Conservation (phyloP, 1,284 basidiomycete genomes). For the Hemileia vastatrix region DNA sequence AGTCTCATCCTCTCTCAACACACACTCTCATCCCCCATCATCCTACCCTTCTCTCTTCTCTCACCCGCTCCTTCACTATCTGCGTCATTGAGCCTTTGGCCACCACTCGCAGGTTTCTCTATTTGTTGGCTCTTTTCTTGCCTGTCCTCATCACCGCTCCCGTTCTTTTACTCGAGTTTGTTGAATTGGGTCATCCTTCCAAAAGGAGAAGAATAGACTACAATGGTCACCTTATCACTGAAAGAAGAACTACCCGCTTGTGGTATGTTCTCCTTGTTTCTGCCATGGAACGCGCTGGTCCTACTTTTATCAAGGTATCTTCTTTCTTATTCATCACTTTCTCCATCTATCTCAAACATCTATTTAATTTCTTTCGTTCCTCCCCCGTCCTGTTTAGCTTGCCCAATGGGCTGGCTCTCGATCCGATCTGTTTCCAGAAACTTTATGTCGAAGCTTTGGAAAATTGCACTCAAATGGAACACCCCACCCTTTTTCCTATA, state of each 20-base stretch:
- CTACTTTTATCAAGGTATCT: slow-evolving; percentile 88
- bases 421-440: slow-evolving; percentile 83
- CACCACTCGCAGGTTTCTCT: slow-evolving; percentile 71
- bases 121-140: slow-evolving; percentile 71
- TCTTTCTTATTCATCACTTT: not conserved
- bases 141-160: slow-evolving; percentile 78
- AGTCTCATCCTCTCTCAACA: no score
- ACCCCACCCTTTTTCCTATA: slow-evolving; percentile 72
- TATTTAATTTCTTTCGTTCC: no score
- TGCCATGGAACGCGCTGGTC: slow-evolving; percentile 89
- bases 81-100: slow-evolving; percentile 75
- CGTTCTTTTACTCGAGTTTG: slow-evolving; percentile 63
- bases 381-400: no score
- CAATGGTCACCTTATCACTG: slow-evolving; percentile 52
- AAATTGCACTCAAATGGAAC: slow-evolving; percentile 79
- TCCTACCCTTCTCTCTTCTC: no score
- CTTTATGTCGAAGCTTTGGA: slow-evolving; percentile 77
- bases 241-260: slow-evolving; percentile 57
- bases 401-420: slow-evolving; percentile 98
- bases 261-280: slow-evolving; percentile 85
- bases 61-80: no score
- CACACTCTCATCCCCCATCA: no score
- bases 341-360: not conserved
- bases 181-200: slow-evolving; percentile 39
- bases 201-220: slow-evolving; percentile 53